Conservation (phyloP, 2,329 filamentous ascomycete species). For the Pseudopyricularia javanii region DNA sequence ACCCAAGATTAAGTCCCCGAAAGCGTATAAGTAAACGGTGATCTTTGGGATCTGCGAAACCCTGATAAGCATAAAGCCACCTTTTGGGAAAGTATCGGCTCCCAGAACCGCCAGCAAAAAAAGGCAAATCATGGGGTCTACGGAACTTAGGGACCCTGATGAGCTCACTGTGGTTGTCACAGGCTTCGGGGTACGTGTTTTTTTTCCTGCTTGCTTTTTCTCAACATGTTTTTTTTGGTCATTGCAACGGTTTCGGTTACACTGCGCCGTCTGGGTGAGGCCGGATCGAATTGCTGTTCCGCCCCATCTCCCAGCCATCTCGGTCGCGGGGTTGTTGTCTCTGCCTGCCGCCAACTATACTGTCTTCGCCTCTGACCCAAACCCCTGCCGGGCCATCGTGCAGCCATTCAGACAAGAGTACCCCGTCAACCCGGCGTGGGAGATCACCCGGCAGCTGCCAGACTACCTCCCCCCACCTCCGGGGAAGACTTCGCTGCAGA, state of each 20-base stretch:
- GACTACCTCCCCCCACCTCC: conserved; percentile 42
- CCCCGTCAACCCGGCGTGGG: conserved; percentile 67
- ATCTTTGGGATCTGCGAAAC: no score
- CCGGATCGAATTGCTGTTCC: no score
- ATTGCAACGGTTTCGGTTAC: background rate
- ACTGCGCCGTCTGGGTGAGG: background rate
- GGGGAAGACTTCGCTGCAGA: conserved; percentile 22
- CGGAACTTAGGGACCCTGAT: conserved; percentile 18
- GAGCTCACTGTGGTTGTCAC: conserved; percentile 49
- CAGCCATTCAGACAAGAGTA: conserved; percentile 67
- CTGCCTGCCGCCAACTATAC: background rate
- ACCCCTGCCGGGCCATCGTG: background rate
- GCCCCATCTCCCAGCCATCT: no score
- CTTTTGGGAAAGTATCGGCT: background rate
- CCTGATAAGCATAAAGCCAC: background rate
- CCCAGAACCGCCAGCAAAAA: background rate
- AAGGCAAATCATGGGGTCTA: conserved; percentile 16
- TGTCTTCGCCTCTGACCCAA: background rate
- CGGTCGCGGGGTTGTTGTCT: no score
- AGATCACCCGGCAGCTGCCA: conserved; percentile 62
- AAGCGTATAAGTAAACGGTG: no score
- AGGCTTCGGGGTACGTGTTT: conserved; percentile 42
- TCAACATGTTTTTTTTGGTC: background rate
- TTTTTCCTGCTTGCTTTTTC: conserved; percentile 1
- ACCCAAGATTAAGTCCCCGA: no score